phyloP scores from a whole-genome alignment of 177 flowering plant species.

The Telopea speciosissima region DNA sequence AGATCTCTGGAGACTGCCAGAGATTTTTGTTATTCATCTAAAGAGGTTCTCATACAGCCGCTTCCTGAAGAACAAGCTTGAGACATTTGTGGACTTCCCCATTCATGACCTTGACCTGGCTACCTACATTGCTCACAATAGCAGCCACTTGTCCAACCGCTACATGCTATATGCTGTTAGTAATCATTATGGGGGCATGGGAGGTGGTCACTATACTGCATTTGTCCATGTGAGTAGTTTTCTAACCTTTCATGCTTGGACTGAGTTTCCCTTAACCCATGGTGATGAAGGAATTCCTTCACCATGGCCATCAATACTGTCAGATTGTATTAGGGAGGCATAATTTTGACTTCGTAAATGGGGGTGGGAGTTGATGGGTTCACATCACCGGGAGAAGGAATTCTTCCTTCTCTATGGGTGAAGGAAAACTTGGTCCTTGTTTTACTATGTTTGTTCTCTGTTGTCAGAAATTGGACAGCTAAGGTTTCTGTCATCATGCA shows the following conservation, averaged over 20 bases:
- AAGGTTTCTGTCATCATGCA: background rate
- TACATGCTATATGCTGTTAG: constrained; percentile 83
- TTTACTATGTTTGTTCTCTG: background rate
- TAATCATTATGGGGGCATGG: constrained; percentile 95
- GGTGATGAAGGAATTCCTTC: too few species aligned
- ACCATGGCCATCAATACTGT: too few species aligned
- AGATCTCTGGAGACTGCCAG: constrained; percentile 97
- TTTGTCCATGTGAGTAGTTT: constrained; percentile 70
- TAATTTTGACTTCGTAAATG: too few species aligned
- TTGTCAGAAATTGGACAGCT: background rate
- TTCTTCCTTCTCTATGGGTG: too few species aligned
- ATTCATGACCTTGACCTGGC: constrained; percentile 73
- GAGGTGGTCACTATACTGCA: constrained; percentile 97
- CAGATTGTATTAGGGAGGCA: too few species aligned
- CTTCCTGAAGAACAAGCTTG: constrained; percentile 76
- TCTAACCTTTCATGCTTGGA: background rate
- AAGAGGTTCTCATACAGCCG: constrained; percentile 89
- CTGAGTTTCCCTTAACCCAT: too few species aligned
- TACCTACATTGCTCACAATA: constrained; percentile 43
- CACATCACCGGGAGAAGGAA: too few species aligned
- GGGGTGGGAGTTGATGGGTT: too few species aligned
- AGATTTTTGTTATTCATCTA: constrained; percentile 82
- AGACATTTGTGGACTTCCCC: constrained; percentile 83
- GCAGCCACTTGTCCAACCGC: constrained; percentile 32
- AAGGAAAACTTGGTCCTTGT: too few species aligned